Conservation (phyloP, 1,284 basidiomycete species). For the Athelia sp. region DNA sequence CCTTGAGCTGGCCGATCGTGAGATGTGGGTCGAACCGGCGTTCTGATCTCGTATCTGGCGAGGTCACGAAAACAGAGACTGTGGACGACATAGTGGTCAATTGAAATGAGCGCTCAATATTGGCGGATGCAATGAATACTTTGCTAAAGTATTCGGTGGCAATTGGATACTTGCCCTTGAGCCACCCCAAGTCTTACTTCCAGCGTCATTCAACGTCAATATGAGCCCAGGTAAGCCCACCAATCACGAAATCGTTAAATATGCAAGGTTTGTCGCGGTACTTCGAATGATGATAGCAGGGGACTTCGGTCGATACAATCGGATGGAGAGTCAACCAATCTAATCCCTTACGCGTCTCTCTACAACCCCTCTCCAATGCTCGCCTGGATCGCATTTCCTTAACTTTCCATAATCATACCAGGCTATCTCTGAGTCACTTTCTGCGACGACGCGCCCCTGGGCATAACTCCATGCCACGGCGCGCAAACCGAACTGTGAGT, state of each 20-base stretch:
- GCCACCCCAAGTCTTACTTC: too few relatives aligned
- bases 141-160: too few relatives aligned
- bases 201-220: too few relatives aligned
- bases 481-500: slow-evolving; percentile 41
- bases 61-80: slow-evolving; percentile 62
- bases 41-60: slow-evolving; percentile 85
- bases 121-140: too few relatives aligned
- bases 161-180: too few relatives aligned
- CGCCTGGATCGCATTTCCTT: slow-evolving; percentile 57
- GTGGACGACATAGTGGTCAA: too few relatives aligned
- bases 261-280: too few relatives aligned
- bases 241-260: too few relatives aligned
- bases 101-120: too few relatives aligned
- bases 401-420: slow-evolving; percentile 74
- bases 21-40: slow-evolving; percentile 72
- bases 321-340: neutral
- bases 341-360: neutral
- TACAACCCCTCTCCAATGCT: slow-evolving; percentile 23
- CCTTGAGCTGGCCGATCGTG: slow-evolving; percentile 79
- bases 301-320: too few relatives aligned
- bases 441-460: slow-evolving; percentile 57
- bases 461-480: slow-evolving; percentile 58
- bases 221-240: too few relatives aligned
- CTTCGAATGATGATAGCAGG: too few relatives aligned
- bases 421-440: slow-evolving; percentile 57